These are phyloP conservation scores for Ogataea henricii DNA, from an alignment of 805 yeast genomes.

Conservation along the genomic window DNA sequence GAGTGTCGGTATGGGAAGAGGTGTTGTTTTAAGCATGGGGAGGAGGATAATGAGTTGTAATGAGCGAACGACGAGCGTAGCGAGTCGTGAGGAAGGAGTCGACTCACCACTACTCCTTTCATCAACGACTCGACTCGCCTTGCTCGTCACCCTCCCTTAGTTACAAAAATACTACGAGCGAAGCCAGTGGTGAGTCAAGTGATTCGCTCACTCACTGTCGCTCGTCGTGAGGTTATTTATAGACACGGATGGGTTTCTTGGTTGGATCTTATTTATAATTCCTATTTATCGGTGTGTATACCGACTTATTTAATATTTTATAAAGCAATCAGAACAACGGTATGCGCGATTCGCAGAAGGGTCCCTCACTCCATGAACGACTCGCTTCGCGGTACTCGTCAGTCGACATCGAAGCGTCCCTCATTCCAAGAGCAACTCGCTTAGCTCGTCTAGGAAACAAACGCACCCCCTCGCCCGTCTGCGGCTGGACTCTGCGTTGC, in stretches of 20 bases:
- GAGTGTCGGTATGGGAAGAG: constrained; percentile 86
- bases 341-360: too few species aligned
- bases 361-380: too few species aligned
- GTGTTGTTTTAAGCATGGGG: constrained; percentile 87
- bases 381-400: too few species aligned
- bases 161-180: too few species aligned
- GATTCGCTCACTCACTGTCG: neutral
- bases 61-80: neutral
- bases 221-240: neutral
- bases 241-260: neutral
- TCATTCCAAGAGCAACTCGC: too few species aligned
- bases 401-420: too few species aligned
- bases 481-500: constrained; percentile 3
- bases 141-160: too few species aligned
- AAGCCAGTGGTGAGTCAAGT: neutral
- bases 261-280: constrained; percentile 4
- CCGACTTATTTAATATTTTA: neutral
- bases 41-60: constrained; percentile 30
- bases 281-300: constrained; percentile 4
- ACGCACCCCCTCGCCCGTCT: neutral
- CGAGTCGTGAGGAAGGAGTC: neutral
- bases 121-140: too few species aligned
- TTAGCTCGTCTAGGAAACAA: neutral
- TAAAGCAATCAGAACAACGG: too few species aligned
- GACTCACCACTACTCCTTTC: too few species aligned